A percentile compares a stretch with the other conserved stretches of the same genome.
Conservation (phyloP, 2,329 filamentous ascomycete species). For the Talaromyces sp. region DNA sequence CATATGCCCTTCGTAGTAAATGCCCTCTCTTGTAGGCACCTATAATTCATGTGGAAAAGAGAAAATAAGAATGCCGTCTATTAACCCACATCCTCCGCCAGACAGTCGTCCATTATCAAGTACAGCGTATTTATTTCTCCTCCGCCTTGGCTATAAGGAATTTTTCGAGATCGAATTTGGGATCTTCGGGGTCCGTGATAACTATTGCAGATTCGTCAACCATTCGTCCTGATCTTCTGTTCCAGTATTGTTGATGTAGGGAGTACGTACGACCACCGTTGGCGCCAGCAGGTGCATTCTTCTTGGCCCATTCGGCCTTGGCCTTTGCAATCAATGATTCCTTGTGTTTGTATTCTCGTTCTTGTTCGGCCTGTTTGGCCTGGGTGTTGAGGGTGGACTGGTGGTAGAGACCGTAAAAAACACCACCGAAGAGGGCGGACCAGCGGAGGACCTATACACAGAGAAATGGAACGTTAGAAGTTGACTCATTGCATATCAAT, state of each 20-base stretch:
- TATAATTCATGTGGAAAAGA: constrained; percentile 10
- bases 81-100: constrained; percentile 31
- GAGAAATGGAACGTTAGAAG: neutral
- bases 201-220: constrained; percentile 46
- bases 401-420: constrained; percentile 95
- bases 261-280: constrained; percentile 38
- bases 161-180: constrained; percentile 91
- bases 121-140: constrained; percentile 34
- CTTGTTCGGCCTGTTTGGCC: constrained; percentile 66
- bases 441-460: constrained; percentile 82
- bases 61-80: constrained; percentile 20
- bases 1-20: constrained; percentile 25
- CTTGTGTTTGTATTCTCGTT: constrained; percentile 88
- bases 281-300: constrained; percentile 55
- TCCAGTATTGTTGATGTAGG: neutral
- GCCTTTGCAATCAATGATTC: constrained; percentile 87
- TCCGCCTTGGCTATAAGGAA: constrained; percentile 64
- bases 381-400: constrained; percentile 74
- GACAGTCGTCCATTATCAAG: neutral
- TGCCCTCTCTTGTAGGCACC: constrained; percentile 12
- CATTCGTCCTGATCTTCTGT: neutral
- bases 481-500: neutral
- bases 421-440: constrained; percentile 83
- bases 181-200: constrained; percentile 73
- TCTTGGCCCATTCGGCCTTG: constrained; percentile 85